Evolutionary conservation across 2,329 filamentous ascomycete genomes (phyloP), one percentile per base, ranked within the genome.

Genomic region (Tolypocladium sp.): DNA sequence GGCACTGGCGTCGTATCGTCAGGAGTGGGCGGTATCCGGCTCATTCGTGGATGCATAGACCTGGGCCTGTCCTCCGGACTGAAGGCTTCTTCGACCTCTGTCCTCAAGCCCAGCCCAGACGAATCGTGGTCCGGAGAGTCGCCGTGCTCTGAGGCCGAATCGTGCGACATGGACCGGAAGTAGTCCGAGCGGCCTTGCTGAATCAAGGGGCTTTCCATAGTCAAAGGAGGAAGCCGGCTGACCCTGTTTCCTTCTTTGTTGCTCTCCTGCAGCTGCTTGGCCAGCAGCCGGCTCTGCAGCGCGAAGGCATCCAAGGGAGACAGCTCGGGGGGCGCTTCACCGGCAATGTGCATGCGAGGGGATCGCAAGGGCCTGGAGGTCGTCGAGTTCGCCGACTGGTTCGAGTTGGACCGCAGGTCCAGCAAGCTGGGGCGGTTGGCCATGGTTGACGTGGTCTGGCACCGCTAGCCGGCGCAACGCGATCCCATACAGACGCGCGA

Each of bases 271-370:
- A 99, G 84, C 74, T 96, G 89, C 74, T 86, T 90, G 44, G 92
- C 92, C 57, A 99, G 82, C 66, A 95, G 77, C 60, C 93, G 88
- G 67, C 92, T 95, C 70, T 97, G 93, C 62, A 93, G 82, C 27
- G 93, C 93, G 71, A 99, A 95, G 55, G 93, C 93, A 80, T 99
- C 94, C 64, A 99, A 83, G 13, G 94, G 94, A 9, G 94, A 97
- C 59, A 97, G 81, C 57, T 94, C 90, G 6, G 94, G 94, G 25
- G 94, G 93, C 1, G 89, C 83, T 66, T 93, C 90, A 62, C 90
- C 90, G 59, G 89, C 88, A 59, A 90, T 81, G 72, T 92, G 88
- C 60, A 91, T 77, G 62, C 89, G 86, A 49, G 89, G 89, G n/a
- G 89, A 92, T 63, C 81, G 79, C 40, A 87, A 74, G n/a, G 84